These are phyloP conservation scores for Phytophthora ohioensis DNA, from an alignment of 352 stramenopile genomes.

Conservation along the genomic window DNA sequence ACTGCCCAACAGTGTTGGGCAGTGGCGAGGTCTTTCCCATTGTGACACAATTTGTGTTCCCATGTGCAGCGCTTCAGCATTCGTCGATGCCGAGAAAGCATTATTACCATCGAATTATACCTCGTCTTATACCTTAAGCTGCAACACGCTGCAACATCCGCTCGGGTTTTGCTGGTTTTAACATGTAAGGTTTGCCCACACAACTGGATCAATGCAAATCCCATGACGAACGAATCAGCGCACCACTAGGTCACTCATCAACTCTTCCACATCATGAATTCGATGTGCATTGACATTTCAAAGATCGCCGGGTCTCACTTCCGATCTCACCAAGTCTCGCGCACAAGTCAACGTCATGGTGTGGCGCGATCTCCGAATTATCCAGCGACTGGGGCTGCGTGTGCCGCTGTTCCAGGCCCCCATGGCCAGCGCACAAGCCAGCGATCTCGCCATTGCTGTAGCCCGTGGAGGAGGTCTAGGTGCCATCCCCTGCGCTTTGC, in stretches of 20 bases:
- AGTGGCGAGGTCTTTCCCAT: too few relatives aligned
- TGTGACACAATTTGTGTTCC: too few relatives aligned
- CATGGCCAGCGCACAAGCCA: slow-evolving; percentile 58
- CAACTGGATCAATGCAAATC: neutral
- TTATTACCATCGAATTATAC: too few relatives aligned
- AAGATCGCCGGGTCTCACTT: slow-evolving; percentile 11
- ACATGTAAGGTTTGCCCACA: too few relatives aligned
- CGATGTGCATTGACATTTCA: neutral
- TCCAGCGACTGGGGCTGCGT: slow-evolving; percentile 31
- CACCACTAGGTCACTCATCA: slow-evolving; percentile 27
- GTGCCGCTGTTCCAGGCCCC: slow-evolving; percentile 56
- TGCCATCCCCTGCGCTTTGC: slow-evolving; percentile 50
- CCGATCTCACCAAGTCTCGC: slow-evolving; percentile 4
- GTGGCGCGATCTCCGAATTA: slow-evolving; percentile 40
- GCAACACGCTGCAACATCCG: too few relatives aligned
- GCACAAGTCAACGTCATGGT: slow-evolving; percentile 19
- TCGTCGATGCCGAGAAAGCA: too few relatives aligned
- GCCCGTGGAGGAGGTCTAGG: slow-evolving; percentile 51
- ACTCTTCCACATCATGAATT: neutral
- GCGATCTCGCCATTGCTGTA: slow-evolving; percentile 43
- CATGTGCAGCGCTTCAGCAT: too few relatives aligned
- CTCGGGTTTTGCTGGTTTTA: too few relatives aligned
- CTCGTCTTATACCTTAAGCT: too few relatives aligned
- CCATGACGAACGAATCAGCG: slow-evolving; percentile 21
- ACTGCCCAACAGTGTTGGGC: too few relatives aligned